A percentile compares a stretch with the other conserved stretches of the same genome.
Evolutionary conservation across 768 basidiomycete genomes (phyloP).

Genomic region (Amanita rimosa): DNA sequence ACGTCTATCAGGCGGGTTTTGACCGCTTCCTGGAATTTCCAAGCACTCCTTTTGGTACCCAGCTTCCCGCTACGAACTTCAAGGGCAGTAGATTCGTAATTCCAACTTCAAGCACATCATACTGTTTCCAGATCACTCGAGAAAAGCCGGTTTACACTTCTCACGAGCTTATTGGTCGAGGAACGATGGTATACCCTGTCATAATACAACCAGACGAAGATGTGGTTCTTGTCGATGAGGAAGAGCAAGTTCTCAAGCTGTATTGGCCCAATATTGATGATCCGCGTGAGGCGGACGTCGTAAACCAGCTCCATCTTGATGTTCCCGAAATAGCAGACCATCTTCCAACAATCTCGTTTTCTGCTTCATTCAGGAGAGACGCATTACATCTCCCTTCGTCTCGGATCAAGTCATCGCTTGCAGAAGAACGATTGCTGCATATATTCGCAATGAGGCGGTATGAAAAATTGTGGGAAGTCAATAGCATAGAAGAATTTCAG

Average conservation of each 20-base stretch:
- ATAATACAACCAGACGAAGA: neutral
- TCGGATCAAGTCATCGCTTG: neutral
- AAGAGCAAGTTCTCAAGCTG: conserved; percentile 5
- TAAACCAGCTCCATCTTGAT: conserved; percentile 2
- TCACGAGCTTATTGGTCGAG: conserved; percentile 6
- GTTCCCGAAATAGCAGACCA: conserved; percentile 4
- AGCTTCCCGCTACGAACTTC: neutral
- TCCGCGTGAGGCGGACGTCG: conserved; percentile 1
- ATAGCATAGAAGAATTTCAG: conserved; percentile 6
- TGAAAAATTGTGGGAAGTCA: conserved; percentile 5
- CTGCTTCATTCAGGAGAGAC: conserved; percentile 3
- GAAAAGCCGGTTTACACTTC: conserved; percentile 1
- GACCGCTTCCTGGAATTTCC: conserved; percentile 2
- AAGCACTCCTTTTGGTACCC: neutral
- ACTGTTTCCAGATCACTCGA: conserved; percentile 1
- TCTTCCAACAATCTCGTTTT: conserved; percentile 2
- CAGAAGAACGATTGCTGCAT: conserved; percentile 3
- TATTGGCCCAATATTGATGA: conserved; percentile 3
- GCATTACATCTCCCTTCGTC: neutral
- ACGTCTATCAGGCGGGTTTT: neutral
- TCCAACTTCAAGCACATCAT: neutral
- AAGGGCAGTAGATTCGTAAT: neutral
- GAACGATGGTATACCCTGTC: conserved; percentile 6
- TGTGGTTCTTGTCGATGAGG: conserved; percentile 1
- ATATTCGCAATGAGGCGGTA: conserved; percentile 4